Evolutionary conservation across 306 rosid genomes (phyloP).

Genomic region (Begonia fuchsioides): DNA sequence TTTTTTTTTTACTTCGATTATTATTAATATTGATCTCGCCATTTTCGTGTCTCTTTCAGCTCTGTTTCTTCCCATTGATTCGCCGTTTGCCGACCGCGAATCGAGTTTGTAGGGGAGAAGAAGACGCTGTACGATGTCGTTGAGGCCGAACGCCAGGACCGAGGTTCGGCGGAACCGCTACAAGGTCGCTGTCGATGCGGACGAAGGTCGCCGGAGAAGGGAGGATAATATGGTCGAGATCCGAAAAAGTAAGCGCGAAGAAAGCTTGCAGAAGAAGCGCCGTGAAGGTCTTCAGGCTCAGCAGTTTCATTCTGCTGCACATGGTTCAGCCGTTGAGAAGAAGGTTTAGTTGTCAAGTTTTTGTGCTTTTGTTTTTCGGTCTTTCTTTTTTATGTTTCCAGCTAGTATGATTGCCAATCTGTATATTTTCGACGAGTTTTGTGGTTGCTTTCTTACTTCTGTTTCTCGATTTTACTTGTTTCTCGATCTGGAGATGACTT

Average conservation of each 20-base stretch:
- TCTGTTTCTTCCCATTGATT: no score
- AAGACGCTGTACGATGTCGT: slow-evolving; percentile 30
- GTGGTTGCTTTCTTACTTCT: no score
- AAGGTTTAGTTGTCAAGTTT: slow-evolving; percentile 25
- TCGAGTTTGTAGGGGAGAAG: neutral
- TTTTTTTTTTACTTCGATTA: slow-evolving; percentile 4
- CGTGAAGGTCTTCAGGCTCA: no score
- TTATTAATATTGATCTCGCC: slow-evolving; percentile 1
- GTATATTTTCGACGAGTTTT: no score
- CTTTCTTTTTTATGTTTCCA: no score
- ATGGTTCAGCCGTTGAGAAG: slow-evolving; percentile 41
- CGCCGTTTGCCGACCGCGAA: slow-evolving; percentile 1
- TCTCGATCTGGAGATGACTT: slow-evolving; percentile 9
- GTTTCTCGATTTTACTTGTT: neutral
- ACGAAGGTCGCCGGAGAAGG: no score
- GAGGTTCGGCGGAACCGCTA: no score
- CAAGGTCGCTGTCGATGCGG: no score
- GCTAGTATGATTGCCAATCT: no score
- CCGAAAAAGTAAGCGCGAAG: no score
- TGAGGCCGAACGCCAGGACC: slow-evolving; percentile 57
- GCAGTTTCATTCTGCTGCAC: slow-evolving; percentile 31
- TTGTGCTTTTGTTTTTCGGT: neutral
- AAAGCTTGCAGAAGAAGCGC: no score
- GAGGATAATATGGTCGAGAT: no score
- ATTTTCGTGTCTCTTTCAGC: neutral